Conservation (phyloP, 495 filamentous ascomycete genomes). For the Aspergillus sparsus region DNA sequence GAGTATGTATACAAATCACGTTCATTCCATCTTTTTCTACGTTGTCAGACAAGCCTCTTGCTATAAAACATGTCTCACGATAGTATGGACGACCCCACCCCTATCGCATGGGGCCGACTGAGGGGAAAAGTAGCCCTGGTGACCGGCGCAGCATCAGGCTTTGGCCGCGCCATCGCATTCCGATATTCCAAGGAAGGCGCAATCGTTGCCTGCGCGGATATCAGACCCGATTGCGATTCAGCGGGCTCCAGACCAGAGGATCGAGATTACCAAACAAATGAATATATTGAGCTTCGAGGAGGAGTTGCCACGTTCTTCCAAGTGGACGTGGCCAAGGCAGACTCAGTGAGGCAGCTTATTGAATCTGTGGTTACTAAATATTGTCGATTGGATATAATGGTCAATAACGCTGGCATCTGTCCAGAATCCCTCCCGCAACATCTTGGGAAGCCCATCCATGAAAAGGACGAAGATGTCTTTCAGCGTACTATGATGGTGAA, state of each 20-base stretch:
- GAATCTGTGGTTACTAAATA: constrained; percentile 36
- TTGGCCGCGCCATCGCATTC: constrained; percentile 50
- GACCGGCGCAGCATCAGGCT: constrained; percentile 50
- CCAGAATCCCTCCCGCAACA: constrained; percentile 23
- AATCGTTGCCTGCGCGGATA: constrained; percentile 50
- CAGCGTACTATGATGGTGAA: constrained; percentile 48
- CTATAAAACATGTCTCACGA: no score
- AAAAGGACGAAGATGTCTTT: constrained; percentile 37
- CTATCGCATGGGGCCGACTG: no score
- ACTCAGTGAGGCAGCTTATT: constrained; percentile 42
- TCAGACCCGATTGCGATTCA: constrained; percentile 39
- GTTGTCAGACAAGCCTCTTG: no score
- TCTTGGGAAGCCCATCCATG: constrained; percentile 33
- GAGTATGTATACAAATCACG: no score
- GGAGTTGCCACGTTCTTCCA: constrained; percentile 48
- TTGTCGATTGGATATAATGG: constrained; percentile 54
- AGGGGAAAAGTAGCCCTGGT: constrained; percentile 46
- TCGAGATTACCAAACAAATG: constrained; percentile 39
- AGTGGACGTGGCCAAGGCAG: constrained; percentile 45
- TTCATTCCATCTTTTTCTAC: no score
- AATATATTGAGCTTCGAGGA: constrained; percentile 39
- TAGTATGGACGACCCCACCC: no score
- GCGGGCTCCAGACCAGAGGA: constrained; percentile 35
- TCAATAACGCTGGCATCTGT: constrained; percentile 54
- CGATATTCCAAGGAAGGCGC: constrained; percentile 48